Conservation (phyloP, 306 rosid genomes). For the Cicer chorassanicum region DNA sequence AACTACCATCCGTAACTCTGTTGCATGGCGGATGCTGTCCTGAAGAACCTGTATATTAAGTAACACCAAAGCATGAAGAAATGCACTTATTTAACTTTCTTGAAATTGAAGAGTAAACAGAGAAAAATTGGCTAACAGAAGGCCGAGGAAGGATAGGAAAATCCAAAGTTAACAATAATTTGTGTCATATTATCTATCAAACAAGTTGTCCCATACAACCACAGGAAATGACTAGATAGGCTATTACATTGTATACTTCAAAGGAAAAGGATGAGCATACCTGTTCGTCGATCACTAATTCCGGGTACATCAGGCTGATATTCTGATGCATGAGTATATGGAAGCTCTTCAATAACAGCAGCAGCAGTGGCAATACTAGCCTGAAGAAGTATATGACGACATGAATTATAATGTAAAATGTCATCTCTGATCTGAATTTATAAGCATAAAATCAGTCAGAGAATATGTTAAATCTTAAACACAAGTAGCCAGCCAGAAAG, state of each 20-base stretch:
- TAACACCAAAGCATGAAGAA: constrained; percentile 20
- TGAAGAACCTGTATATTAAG: constrained; percentile 27
- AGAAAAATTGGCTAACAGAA: constrained; percentile 30
- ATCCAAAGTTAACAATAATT: constrained; percentile 8
- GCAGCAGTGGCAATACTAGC: constrained; percentile 45
- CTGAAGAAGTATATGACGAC: constrained; percentile 49
- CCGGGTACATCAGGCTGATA: constrained; percentile 72
- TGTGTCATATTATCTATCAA: constrained; percentile 24
- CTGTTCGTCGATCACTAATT: constrained; percentile 74
- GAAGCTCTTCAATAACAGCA: constrained; percentile 51
- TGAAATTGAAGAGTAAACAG: constrained; percentile 22
- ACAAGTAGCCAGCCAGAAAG: neutral
- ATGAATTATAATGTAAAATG: constrained; percentile 22
- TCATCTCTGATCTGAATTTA: constrained; percentile 18
- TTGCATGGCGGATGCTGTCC: constrained; percentile 37
- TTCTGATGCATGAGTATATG: constrained; percentile 45
- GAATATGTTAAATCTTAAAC: too few species aligned
- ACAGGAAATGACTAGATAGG: neutral
- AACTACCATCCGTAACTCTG: constrained; percentile 23
- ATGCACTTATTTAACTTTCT: constrained; percentile 5
- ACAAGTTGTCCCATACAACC: constrained; percentile 5
- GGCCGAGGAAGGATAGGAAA: constrained; percentile 10
- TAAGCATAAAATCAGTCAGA: too few species aligned
- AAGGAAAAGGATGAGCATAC: constrained; percentile 46
- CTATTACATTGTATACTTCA: constrained; percentile 12